Percentiles rank a stretch among this genome's conserved stretches.
phyloP scores from a whole-genome alignment of 768 basidiomycete species.

The Kwoniella pini region DNA sequence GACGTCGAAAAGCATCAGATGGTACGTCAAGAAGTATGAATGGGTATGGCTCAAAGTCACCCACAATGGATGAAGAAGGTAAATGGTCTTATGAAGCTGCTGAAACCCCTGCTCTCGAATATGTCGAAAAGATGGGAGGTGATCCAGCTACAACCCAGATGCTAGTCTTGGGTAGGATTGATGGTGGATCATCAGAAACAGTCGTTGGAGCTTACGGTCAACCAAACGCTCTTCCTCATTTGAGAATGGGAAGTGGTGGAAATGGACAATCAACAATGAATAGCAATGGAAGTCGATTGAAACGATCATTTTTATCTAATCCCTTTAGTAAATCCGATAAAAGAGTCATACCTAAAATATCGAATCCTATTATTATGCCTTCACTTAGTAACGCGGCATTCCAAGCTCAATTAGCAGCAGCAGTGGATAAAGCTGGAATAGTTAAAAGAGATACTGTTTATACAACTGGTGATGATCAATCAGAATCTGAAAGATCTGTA shows the following conservation, averaged over 20 bases:
- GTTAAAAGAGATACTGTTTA: conserved; percentile 24
- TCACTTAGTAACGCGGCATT: conserved; percentile 39
- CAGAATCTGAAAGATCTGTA: neutral
- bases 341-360: conserved; percentile 28
- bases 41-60: neutral
- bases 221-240: neutral
- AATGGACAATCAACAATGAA: neutral
- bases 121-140: conserved; percentile 26
- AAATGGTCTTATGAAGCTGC: conserved; percentile 27
- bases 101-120: conserved; percentile 26
- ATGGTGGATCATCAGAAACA: conserved; percentile 9
- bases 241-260: neutral
- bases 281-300: neutral
- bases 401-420: conserved; percentile 40
- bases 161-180: conserved; percentile 12
- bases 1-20: neutral
- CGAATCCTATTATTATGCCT: conserved; percentile 37
- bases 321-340: conserved; percentile 26
- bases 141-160: conserved; percentile 25
- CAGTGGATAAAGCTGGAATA: conserved; percentile 39
- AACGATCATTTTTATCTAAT: conserved; percentile 22
- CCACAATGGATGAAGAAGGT: neutral
- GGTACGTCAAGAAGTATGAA: neutral
- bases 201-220: neutral
- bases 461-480: neutral